These are phyloP conservation scores for Solanum sparsipilum DNA, from an alignment of 257 asterid species.

Conservation along the genomic window DNA sequence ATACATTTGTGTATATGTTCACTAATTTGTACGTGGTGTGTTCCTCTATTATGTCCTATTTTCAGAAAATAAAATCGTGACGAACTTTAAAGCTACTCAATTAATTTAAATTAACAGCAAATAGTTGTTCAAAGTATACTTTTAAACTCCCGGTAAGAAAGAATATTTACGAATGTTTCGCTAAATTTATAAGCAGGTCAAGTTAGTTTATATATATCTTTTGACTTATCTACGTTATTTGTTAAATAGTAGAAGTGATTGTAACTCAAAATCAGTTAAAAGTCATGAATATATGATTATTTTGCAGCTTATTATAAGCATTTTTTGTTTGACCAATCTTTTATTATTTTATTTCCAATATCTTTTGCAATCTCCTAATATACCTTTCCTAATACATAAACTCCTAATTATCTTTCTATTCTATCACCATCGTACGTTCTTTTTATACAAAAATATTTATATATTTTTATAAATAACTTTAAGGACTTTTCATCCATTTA, in stretches of 20 bases:
- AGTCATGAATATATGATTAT: neutral
- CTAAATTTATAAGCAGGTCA: neutral
- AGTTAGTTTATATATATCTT: neutral
- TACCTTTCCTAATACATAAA: neutral
- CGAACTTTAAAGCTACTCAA: neutral
- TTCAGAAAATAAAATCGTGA: neutral
- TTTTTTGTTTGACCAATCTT: neutral
- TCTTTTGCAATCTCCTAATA: neutral
- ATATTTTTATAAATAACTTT: neutral
- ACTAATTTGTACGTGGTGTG: neutral
- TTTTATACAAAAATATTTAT: neutral
- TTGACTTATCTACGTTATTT: neutral
- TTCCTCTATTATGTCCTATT: neutral
- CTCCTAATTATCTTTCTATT: neutral
- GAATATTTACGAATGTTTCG: neutral
- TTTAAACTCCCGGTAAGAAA: neutral
- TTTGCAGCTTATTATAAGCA: neutral
- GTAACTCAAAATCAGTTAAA: neutral
- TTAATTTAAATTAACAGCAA: neutral
- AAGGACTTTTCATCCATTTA: neutral
- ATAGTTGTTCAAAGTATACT: neutral
- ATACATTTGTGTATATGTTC: neutral
- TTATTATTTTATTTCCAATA: neutral
- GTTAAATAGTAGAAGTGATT: neutral
- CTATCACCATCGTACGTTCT: neutral